Evolutionary conservation across 208 protist species (phyloP), one percentile per base, ranked within the genome.

Genomic region (Wallacemonas sp.): DNA sequence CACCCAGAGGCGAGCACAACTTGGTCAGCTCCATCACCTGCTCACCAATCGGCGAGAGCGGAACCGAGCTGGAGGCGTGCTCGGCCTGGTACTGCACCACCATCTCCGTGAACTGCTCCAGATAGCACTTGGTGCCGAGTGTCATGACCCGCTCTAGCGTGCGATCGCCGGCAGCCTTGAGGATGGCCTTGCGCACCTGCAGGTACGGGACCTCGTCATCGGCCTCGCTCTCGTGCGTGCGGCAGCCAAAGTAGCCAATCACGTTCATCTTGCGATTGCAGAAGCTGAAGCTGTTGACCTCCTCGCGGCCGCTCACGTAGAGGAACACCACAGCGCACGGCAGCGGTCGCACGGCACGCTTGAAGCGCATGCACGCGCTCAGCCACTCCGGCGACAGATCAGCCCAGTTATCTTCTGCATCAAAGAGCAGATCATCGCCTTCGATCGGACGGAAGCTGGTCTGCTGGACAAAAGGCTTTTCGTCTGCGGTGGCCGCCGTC

Each of bases 161-260:
- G 22, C 85, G 78, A 50, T 91, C 85, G 5, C 85, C 85, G 0
- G 85, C 85, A 5, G 85, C 85, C 65, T 91, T 91, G 25, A 91
- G 65, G 29, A 91, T 86, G 0, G 75, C 75, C 44, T 88, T 86
- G 28, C 77, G 79, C 11, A 76, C 57, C 59, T 88, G 74, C 22
- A 92, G 67, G 25, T 74, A 75, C 2, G 82, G 79, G 1, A 79
- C 59, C 23, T 61, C 46, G 54, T 81, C 74, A 61, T 82, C 70
- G 23, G 14, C 23, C 44, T 68, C 57, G 48, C 74, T 57, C 44
- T 89, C 80, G 44, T 72, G 64, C 31, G 70, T 73, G 52, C 79
- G 75, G 48, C 75, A 81, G 16, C 79, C 77, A 55, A 92, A 83
- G 71, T 79, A 86, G 22, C 86, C 86, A 62, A 92, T 92, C 38